Conservation (phyloP, 305 asterid genomes). For the Coffea humblotiana region DNA sequence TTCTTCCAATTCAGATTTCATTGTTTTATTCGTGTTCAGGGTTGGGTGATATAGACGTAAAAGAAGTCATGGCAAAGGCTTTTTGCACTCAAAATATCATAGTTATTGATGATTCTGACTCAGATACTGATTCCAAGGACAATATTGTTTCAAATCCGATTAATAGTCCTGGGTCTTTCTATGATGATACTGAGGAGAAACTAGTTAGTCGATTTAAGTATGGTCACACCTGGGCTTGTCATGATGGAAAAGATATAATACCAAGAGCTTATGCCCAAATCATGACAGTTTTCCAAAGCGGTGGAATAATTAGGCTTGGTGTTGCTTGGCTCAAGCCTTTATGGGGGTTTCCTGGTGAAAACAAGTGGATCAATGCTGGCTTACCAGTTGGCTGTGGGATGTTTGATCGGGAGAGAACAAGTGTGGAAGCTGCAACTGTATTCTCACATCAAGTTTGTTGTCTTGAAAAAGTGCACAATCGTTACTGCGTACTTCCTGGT, state of each 20-base stretch:
- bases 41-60: not conserved
- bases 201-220: not conserved
- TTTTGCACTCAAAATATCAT: not conserved
- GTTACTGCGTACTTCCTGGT: not conserved
- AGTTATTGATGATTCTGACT: not conserved
- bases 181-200: not conserved
- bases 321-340: slow-evolving; percentile 3
- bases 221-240: slow-evolving; percentile 7
- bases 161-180: not conserved
- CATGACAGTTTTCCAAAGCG: not conserved
- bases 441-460: not conserved
- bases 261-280: slow-evolving; percentile 3
- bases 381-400: slow-evolving; percentile 3
- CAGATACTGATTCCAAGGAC: not conserved
- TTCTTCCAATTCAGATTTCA: too few species aligned
- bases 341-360: too few species aligned
- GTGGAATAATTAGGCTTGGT: not conserved
- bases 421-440: not conserved
- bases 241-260: not conserved
- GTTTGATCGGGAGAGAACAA: not conserved
- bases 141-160: not conserved
- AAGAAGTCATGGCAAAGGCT: not conserved
- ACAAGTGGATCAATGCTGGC: not conserved
- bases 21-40: too few species aligned
- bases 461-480: not conserved